Base-by-base conservation (phyloP, 306 rosid genomes). In the Trifolium subterraneum region DNA sequence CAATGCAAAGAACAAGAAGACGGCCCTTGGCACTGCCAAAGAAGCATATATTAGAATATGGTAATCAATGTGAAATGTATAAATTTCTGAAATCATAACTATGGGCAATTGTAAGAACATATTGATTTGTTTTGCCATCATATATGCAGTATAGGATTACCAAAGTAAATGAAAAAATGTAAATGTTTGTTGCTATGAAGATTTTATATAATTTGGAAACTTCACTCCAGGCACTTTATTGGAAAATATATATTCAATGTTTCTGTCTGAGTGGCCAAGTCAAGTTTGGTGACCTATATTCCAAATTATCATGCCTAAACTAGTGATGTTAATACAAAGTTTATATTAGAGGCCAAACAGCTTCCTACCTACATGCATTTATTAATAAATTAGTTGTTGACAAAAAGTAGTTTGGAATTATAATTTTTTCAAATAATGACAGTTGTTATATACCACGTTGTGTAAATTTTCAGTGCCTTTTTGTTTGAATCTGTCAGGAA, bases 1-100 rank as follows among this genome's bases (percentile, higher is more conserved):
- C 97, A 72, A 93, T 88, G 78, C 93, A 89, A 69, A 93, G 86
- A 80, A 89, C 94, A 80, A 89, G 86, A 82, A 93, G 90, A 67
- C 94, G 97, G 20, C 98, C 98, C 82, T 87, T 91, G 81, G 86
- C 74, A 86, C 96, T 92, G 93, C 79, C 59, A 74, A 65, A 77
- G 68, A 80, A 76, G 65, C 75, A 78, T 67, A 54, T 75, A 83
- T 90, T 71, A 84, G 79, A 78, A 82, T 35, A 78, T 8, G 51
- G 51, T 44, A 76, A 81, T 65, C 66, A 76, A 38, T 60, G 45
- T 51, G 56, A 66, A 65, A 55, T 51, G 64, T 62, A 61, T 42
- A 50, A 61, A 48, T 50, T 72, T 67, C 64, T 39, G 33, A 44
- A 72, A 70, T 19, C 31, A 20, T 12, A 68, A 77, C 29, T 68